These are phyloP conservation scores for Suillus bovinus DNA, from an alignment of 768 basidiomycete species.

Conservation along the genomic window DNA sequence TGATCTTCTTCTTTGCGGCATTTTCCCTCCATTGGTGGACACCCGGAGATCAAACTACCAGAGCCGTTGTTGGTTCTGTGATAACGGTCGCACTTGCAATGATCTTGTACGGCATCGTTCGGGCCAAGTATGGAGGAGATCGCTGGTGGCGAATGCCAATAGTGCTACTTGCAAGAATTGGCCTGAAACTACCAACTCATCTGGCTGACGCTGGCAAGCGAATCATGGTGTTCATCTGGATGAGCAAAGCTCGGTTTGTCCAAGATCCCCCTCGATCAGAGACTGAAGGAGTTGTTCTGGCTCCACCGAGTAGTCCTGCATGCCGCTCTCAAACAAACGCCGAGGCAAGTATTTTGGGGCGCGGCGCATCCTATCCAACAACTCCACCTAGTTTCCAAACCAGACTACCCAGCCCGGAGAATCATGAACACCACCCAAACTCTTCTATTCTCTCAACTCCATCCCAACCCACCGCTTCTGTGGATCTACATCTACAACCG, in stretches of 20 bases:
- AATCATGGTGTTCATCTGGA: background rate
- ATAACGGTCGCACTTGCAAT: constrained; percentile 32
- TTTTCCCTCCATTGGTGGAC: constrained; percentile 27
- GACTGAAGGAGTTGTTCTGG: background rate
- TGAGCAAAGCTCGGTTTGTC: background rate
- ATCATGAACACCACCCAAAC: background rate
- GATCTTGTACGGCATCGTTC: constrained; percentile 45
- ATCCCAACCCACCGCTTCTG: background rate
- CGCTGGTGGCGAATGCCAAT: constrained; percentile 10
- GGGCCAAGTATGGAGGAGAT: constrained; percentile 11
- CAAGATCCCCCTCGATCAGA: background rate
- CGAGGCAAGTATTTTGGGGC: background rate
- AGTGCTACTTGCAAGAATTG: background rate
- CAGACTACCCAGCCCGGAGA: background rate
- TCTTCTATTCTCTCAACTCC: background rate
- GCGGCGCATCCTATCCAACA: background rate
- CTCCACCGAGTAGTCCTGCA: background rate
- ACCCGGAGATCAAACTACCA: constrained; percentile 14
- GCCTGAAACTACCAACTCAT: background rate
- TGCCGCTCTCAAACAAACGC: background rate
- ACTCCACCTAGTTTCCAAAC: background rate
- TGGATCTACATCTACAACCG: background rate
- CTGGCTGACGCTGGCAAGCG: background rate
- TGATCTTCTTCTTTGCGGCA: constrained; percentile 30
- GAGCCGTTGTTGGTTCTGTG: constrained; percentile 30